A percentile compares a stretch with the other conserved stretches of the same genome.
These are phyloP conservation scores for Phaeophleospora eucalypticola DNA, from an alignment of 2,329 filamentous ascomycete species.

Conservation along the genomic window DNA sequence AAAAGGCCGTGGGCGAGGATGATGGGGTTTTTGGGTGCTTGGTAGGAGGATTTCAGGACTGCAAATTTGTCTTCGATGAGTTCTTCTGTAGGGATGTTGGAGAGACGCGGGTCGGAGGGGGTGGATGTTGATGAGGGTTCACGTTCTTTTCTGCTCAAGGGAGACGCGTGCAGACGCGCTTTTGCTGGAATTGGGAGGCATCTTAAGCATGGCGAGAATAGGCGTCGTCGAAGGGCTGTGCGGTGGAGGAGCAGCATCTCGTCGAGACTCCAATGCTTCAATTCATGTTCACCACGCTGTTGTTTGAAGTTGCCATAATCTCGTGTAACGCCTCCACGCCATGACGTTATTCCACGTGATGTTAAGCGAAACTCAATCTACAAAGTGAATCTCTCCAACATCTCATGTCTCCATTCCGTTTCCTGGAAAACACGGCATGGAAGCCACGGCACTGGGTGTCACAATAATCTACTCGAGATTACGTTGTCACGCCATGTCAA, in stretches of 20 bases:
- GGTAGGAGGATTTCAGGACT: slow-evolving; percentile 54
- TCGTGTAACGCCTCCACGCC: background rate
- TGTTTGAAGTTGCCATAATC: no score
- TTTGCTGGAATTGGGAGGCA: background rate
- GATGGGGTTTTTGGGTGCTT: slow-evolving; percentile 53
- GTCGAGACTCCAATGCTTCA: background rate
- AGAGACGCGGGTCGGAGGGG: slow-evolving; percentile 22
- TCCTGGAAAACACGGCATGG: no score
- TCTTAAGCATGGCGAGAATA: background rate
- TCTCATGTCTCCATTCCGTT: no score
- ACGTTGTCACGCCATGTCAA: background rate
- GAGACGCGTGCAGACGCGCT: slow-evolving; percentile 1
- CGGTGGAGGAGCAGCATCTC: slow-evolving; percentile 1
- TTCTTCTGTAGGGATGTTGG: slow-evolving; percentile 17
- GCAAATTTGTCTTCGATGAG: slow-evolving; percentile 56
- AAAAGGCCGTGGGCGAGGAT: slow-evolving; percentile 63
- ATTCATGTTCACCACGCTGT: no score
- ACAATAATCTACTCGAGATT: background rate
- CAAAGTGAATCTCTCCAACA: no score
- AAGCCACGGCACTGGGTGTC: no score
- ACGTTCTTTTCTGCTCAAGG: background rate
- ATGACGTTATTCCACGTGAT: background rate
- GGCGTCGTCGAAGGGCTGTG: slow-evolving; percentile 1
- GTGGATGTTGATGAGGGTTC: background rate
- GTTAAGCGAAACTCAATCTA: background rate